These are phyloP conservation scores for Geranium rotundifolium DNA, from an alignment of 345 rosid species.

Conservation along the genomic window DNA sequence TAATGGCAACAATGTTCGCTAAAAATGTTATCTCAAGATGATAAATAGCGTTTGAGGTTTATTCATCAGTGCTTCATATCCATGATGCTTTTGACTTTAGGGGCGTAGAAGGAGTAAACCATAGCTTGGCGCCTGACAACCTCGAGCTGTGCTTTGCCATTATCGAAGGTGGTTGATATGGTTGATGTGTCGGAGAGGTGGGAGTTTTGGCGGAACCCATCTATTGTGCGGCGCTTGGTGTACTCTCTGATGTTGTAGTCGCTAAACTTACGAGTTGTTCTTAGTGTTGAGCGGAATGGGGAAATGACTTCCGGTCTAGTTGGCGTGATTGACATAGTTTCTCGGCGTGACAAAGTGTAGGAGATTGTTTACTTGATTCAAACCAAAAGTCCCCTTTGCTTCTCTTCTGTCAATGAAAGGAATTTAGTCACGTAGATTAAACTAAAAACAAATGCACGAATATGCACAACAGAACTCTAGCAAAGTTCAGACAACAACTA, in stretches of 20 bases:
- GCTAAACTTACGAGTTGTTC: constrained; percentile 48
- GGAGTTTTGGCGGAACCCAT: constrained; percentile 66
- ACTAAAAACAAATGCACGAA: too few relatives aligned
- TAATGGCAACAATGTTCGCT: too few relatives aligned
- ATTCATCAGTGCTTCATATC: constrained; percentile 26
- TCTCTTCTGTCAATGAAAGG: too few relatives aligned
- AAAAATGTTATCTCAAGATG: too few relatives aligned
- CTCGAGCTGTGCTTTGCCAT: constrained; percentile 53
- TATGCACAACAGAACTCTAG: too few relatives aligned
- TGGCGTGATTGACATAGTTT: constrained; percentile 8
- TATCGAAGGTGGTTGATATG: constrained; percentile 45
- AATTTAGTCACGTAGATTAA: too few relatives aligned
- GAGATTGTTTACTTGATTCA: too few relatives aligned
- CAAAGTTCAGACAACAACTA: too few relatives aligned
- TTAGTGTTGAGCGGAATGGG: constrained; percentile 58
- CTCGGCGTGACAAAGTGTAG: too few relatives aligned
- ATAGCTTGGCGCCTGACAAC: constrained; percentile 55
- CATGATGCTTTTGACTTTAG: constrained; percentile 72
- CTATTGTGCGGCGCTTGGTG: constrained; percentile 57
- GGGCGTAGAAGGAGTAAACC: constrained; percentile 61
- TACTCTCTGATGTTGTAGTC: constrained; percentile 86
- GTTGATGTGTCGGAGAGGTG: too few relatives aligned
- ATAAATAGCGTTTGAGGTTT: too few relatives aligned
- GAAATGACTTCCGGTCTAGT: constrained; percentile 32
- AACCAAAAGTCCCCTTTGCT: too few relatives aligned